Evolutionary conservation across 495 filamentous ascomycete genomes (phyloP).

Genomic region (Venustampulla echinocandica): DNA sequence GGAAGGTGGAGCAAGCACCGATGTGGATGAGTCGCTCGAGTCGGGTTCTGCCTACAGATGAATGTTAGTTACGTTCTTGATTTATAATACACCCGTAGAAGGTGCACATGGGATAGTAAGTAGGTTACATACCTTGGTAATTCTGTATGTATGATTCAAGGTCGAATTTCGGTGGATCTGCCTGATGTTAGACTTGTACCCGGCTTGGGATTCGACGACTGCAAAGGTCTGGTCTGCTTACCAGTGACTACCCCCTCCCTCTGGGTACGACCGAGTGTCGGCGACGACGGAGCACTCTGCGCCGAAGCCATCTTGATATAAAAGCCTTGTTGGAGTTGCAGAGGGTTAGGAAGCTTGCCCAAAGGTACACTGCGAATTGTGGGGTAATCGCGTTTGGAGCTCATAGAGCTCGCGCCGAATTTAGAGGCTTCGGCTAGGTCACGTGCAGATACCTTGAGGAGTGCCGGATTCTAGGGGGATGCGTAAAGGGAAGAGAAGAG

Average conservation of each 20-base stretch:
- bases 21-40: conserved; percentile 77
- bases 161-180: conserved; percentile 83
- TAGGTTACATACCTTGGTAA: conserved; percentile 57
- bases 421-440: no score
- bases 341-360: no score
- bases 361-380: no score
- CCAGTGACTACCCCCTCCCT: conserved; percentile 37
- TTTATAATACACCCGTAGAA: no score
- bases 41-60: conserved; percentile 41
- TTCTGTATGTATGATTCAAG: conserved; percentile 87
- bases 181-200: conserved; percentile 15
- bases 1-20: conserved; percentile 63
- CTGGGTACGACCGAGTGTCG: conserved; percentile 13
- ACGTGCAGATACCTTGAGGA: no score
- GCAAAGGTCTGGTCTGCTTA: conserved; percentile 13
- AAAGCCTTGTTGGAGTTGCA: not conserved
- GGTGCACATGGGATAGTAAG: no score
- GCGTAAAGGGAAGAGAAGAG: no score
- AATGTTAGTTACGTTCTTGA: no score
- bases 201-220: not conserved
- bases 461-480: no score
- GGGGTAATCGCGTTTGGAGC: conserved; percentile 1
- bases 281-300: conserved; percentile 12
- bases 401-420: not conserved
- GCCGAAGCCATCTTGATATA: conserved; percentile 14